Evolutionary conservation across 352 stramenopile genomes (phyloP).

Genomic region (Phytophthora podocarpi): DNA sequence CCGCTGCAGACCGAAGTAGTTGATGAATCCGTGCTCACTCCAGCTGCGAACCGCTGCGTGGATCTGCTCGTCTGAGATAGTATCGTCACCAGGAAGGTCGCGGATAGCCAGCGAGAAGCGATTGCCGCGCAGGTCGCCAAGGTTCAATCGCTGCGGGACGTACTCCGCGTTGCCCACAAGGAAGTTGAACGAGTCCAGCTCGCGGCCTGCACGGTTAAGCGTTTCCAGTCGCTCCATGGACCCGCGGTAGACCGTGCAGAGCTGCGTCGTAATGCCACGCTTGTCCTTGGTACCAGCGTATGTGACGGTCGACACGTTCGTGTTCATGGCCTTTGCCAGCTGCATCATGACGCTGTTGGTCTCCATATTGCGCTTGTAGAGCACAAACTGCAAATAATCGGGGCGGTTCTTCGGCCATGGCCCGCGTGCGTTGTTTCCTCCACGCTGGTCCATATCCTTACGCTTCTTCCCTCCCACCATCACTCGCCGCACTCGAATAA

Average conservation of each 20-base stretch:
- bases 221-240: slow-evolving; percentile 78
- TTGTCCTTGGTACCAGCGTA: slow-evolving; percentile 98
- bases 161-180: slow-evolving; percentile 94
- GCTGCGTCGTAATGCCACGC: slow-evolving; percentile 95
- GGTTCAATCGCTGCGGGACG: slow-evolving; percentile 88
- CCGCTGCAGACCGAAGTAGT: slow-evolving; percentile 98
- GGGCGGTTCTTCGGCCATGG: slow-evolving; percentile 72
- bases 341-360: slow-evolving; percentile 89
- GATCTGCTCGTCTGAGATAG: slow-evolving; percentile 69
- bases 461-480: slow-evolving; percentile 85
- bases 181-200: slow-evolving; percentile 88
- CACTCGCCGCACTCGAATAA: slow-evolving; percentile 85
- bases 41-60: slow-evolving; percentile 76
- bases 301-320: slow-evolving; percentile 78
- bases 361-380: slow-evolving; percentile 98
- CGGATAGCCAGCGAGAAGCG: slow-evolving; percentile 95
- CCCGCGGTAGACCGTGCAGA: slow-evolving; percentile 90
- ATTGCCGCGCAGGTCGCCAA: slow-evolving; percentile 94
- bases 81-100: slow-evolving; percentile 71
- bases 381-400: slow-evolving; percentile 94
- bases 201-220: slow-evolving; percentile 70
- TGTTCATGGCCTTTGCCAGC: slow-evolving; percentile 71
- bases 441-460: slow-evolving; percentile 77
- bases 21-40: slow-evolving; percentile 93
- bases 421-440: slow-evolving; percentile 23